Conservation (phyloP, 2,329 filamentous ascomycete species). For the Pseudomassariella vexata region DNA sequence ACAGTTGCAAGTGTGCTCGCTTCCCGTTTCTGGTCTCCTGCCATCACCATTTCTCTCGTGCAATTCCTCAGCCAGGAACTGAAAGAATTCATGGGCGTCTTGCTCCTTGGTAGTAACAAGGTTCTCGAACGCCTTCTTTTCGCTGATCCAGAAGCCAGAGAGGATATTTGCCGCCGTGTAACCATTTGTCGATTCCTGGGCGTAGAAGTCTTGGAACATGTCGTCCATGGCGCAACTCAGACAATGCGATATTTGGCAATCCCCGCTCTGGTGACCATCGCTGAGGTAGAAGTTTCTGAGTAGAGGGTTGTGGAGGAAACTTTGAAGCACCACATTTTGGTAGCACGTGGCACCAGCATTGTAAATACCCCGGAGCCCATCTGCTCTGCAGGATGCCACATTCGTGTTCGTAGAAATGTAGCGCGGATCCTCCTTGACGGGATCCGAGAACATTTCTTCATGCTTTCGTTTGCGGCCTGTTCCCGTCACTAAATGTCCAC, state of each 20-base stretch:
- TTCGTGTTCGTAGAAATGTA: constrained; percentile 76
- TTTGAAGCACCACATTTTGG: constrained; percentile 93
- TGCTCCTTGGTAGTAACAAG: constrained; percentile 90
- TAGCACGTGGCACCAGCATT: constrained; percentile 99
- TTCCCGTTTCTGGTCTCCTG: constrained; percentile 53
- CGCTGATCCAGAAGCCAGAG: constrained; percentile 83
- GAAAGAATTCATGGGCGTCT: constrained; percentile 95
- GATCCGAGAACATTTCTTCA: constrained; percentile 62
- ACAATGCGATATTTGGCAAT: constrained; percentile 61
- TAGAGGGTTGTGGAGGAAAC: constrained; percentile 87
- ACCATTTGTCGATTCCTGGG: constrained; percentile 73
- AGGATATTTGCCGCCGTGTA: constrained; percentile 88
- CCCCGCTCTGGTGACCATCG: constrained; percentile 76
- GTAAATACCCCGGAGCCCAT: constrained; percentile 85
- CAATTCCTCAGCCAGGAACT: constrained; percentile 87
- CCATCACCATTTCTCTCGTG: constrained; percentile 75
- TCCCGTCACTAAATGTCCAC: too few relatives aligned
- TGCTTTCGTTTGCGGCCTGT: constrained; percentile 70
- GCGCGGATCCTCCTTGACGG: constrained; percentile 64
- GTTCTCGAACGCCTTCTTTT: constrained; percentile 65
- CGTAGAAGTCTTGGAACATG: constrained; percentile 68
- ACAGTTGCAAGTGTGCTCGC: constrained; percentile 69
- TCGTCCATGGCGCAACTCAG: constrained; percentile 68
- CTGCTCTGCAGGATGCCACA: constrained; percentile 75
- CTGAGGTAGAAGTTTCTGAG: constrained; percentile 88